Evolutionary conservation across 176 grass and related monocot genomes (phyloP).

Genomic region (Cymbopogon citratus): DNA sequence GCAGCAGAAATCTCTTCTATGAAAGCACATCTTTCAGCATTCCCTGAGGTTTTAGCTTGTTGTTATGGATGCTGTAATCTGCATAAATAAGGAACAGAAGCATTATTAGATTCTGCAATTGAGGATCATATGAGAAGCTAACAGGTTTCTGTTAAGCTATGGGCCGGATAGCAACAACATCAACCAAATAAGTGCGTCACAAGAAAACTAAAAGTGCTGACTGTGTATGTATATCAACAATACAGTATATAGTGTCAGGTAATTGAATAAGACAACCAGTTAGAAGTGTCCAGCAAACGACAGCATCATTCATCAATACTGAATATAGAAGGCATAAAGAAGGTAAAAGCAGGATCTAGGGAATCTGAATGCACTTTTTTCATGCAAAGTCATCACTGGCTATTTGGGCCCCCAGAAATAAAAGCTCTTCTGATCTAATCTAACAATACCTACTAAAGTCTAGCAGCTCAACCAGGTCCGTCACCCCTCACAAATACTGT

Average conservation of each 20-base stretch:
- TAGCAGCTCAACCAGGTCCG: too few relatives aligned
- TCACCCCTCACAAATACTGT: too few relatives aligned
- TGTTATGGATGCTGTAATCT: neutral
- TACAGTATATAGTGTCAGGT: neutral
- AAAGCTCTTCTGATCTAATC: too few relatives aligned
- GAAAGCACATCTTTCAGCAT: conserved; percentile 99
- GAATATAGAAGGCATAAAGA: neutral
- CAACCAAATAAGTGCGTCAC: too few relatives aligned
- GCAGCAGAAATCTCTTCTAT: conserved; percentile 30
- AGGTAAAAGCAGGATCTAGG: neutral
- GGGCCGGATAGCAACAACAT: neutral
- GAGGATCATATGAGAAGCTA: neutral
- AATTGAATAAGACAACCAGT: neutral
- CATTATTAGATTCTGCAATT: neutral
- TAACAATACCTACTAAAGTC: too few relatives aligned
- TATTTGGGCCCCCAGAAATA: neutral
- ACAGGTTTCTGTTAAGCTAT: neutral
- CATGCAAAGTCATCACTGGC: neutral
- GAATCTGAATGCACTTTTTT: neutral
- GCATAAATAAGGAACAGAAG: neutral
- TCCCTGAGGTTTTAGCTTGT: conserved; percentile 35
- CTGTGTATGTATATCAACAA: neutral
- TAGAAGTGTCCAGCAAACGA: neutral
- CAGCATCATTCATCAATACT: neutral
- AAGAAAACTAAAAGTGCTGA: neutral